Evolutionary conservation across 2,329 filamentous ascomycete species (phyloP).

Genomic region (Fusarium pseudocircinatum): DNA sequence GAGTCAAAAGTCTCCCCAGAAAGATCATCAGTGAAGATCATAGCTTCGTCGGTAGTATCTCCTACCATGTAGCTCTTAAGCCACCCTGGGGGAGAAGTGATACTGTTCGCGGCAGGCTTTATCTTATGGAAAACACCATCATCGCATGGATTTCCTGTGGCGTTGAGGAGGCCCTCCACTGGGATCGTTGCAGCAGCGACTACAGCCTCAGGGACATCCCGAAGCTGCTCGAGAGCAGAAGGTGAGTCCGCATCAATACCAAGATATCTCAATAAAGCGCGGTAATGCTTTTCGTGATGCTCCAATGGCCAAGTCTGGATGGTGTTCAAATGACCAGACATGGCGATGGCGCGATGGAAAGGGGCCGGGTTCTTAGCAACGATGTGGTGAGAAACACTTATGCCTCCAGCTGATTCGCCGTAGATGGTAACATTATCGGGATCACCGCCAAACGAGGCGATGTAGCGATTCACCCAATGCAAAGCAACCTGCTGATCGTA

Average conservation of each 20-base stretch:
- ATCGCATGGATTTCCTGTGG: constrained; percentile 24
- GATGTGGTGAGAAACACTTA: neutral
- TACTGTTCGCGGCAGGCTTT: neutral
- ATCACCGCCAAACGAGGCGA: neutral
- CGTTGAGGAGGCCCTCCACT: constrained; percentile 9
- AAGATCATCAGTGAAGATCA: constrained; percentile 4
- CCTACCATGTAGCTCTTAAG: constrained; percentile 26
- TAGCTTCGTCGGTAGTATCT: constrained; percentile 19
- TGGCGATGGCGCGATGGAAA: constrained; percentile 3
- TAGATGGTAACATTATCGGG: neutral
- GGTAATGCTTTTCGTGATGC: neutral
- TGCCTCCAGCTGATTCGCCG: constrained; percentile 3
- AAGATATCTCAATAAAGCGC: constrained; percentile 12
- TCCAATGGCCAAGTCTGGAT: neutral
- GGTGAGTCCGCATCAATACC: constrained; percentile 16
- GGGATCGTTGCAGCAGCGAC: constrained; percentile 16
- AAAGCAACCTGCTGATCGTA: constrained; percentile 2
- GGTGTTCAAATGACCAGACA: neutral
- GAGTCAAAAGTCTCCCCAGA: neutral
- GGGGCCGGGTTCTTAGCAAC: neutral
- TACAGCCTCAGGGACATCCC: neutral
- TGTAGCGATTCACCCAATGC: neutral
- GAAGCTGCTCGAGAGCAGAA: constrained; percentile 11
- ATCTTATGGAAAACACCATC: constrained; percentile 11
- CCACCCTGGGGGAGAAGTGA: constrained; percentile 12